Conservation (phyloP, 345 rosid species). For the Reutealis trisperma region DNA sequence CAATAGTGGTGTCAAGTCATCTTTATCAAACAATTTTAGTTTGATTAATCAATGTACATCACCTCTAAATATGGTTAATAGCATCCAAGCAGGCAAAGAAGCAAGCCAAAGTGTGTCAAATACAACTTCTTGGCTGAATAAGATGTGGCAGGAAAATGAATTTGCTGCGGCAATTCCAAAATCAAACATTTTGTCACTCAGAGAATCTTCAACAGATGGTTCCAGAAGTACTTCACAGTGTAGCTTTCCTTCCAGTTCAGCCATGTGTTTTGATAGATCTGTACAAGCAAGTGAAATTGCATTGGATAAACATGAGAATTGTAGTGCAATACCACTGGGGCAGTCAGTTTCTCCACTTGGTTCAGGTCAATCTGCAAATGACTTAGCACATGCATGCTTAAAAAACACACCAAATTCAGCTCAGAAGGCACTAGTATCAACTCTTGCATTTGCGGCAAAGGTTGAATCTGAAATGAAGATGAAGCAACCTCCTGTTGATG, state of each 20-base stretch:
- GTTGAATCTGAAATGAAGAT: conserved; percentile 47
- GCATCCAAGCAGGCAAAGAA: conserved; percentile 17
- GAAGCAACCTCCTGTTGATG: conserved; percentile 24
- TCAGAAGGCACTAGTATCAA: conserved; percentile 54
- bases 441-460: conserved; percentile 63
- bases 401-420: conserved; percentile 41
- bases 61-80: neutral
- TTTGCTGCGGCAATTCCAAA: conserved; percentile 9
- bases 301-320: conserved; percentile 16
- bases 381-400: conserved; percentile 14
- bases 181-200: conserved; percentile 9
- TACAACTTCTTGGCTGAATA: conserved; percentile 11
- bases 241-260: conserved; percentile 24
- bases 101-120: conserved; percentile 14
- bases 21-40: conserved; percentile 8
- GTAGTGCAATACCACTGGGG: conserved; percentile 22
- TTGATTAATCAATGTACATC: conserved; percentile 17
- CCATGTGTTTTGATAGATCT: conserved; percentile 13
- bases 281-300: conserved; percentile 27
- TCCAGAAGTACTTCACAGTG: conserved; percentile 8
- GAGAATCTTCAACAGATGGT: conserved; percentile 16
- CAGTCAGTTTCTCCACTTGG: conserved; percentile 26
- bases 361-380: conserved; percentile 35
- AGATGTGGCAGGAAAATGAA: conserved; percentile 25
- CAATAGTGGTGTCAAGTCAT: conserved; percentile 19